Evolutionary conservation across 2,329 filamentous ascomycete genomes (phyloP).

Genomic region (Alternaria alternata): DNA sequence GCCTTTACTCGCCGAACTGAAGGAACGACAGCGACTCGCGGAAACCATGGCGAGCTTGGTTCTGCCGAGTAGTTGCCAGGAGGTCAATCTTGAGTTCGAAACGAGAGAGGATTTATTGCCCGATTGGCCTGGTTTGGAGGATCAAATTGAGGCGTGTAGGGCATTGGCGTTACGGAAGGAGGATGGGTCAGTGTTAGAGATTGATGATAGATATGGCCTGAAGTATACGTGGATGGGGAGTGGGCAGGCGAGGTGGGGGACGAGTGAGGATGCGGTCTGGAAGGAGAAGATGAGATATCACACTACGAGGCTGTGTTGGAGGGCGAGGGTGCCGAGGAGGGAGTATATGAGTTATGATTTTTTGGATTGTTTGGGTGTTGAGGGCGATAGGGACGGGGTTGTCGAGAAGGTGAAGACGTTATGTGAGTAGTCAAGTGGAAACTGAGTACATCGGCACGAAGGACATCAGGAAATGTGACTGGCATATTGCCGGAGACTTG

Average conservation of each 20-base stretch:
- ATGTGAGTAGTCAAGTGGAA: background rate
- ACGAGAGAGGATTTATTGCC: conserved; percentile 18
- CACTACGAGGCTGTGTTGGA: conserved; percentile 33
- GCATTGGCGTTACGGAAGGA: conserved; percentile 11
- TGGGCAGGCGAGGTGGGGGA: conserved; percentile 19
- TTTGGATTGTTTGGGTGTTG: conserved; percentile 27
- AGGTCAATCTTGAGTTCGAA: conserved; percentile 37
- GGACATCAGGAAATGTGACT: too few relatives aligned
- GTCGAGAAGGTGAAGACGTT: background rate
- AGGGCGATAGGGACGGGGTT: background rate
- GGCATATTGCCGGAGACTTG: background rate
- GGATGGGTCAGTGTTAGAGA: conserved; percentile 18
- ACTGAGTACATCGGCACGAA: background rate
- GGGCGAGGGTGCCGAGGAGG: conserved; percentile 25
- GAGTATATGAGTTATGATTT: conserved; percentile 37
- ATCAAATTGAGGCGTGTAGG: conserved; percentile 14
- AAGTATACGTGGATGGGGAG: conserved; percentile 28
- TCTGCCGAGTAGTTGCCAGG: conserved; percentile 31
- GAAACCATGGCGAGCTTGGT: conserved; percentile 9
- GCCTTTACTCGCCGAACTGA: conserved; percentile 9
- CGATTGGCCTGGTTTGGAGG: conserved; percentile 9
- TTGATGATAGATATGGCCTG: conserved; percentile 18
- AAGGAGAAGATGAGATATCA: conserved; percentile 17
- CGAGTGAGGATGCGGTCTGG: conserved; percentile 10
- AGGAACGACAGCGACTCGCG: conserved; percentile 13